phyloP scores from a whole-genome alignment of 2,329 filamentous ascomycete genomes.

The Zasmidium cellare region DNA sequence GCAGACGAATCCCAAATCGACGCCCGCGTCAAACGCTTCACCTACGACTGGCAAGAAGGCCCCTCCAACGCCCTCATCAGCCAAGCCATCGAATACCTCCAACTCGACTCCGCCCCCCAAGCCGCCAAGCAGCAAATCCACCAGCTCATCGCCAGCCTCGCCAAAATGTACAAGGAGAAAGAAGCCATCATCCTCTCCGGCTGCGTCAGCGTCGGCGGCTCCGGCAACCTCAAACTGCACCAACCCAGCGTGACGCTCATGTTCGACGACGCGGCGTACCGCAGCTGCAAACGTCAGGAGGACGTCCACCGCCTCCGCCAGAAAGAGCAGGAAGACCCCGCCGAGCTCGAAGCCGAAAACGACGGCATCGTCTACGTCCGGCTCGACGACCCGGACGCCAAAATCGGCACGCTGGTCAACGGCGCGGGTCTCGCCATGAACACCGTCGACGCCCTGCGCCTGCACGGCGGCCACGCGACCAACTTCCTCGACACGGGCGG shows the following conservation, averaged over 20 bases:
- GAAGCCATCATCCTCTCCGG: slow-evolving; percentile 65
- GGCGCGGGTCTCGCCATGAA: slow-evolving; percentile 91
- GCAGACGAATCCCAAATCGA: slow-evolving; percentile 45
- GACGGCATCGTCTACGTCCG: slow-evolving; percentile 79
- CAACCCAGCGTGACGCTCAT: slow-evolving; percentile 59
- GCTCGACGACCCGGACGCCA: slow-evolving; percentile 53
- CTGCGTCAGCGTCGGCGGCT: slow-evolving; percentile 43
- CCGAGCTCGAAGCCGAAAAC: slow-evolving; percentile 63
- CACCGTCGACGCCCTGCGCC: slow-evolving; percentile 75
- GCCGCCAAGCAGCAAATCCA: slow-evolving; percentile 44
- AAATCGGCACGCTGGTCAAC: slow-evolving; percentile 82
- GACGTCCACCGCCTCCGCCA: slow-evolving; percentile 62
- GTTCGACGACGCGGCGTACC: slow-evolving; percentile 70
- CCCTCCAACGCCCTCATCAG: slow-evolving; percentile 42
- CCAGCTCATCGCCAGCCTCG: slow-evolving; percentile 55
- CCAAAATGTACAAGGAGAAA: slow-evolving; percentile 61
- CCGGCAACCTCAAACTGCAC: slow-evolving; percentile 44
- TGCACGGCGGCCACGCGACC: slow-evolving; percentile 66
- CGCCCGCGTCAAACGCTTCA: slow-evolving; percentile 54
- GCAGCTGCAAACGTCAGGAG: slow-evolving; percentile 60
- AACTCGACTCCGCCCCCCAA: slow-evolving; percentile 50
- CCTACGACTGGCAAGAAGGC: slow-evolving; percentile 60
- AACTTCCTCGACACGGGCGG: slow-evolving; percentile 92
- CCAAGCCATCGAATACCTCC: slow-evolving; percentile 52
- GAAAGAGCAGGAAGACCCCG: slow-evolving; percentile 51